phyloP scores from a whole-genome alignment of 768 basidiomycete species.

The Leccinum disarticulatum region DNA sequence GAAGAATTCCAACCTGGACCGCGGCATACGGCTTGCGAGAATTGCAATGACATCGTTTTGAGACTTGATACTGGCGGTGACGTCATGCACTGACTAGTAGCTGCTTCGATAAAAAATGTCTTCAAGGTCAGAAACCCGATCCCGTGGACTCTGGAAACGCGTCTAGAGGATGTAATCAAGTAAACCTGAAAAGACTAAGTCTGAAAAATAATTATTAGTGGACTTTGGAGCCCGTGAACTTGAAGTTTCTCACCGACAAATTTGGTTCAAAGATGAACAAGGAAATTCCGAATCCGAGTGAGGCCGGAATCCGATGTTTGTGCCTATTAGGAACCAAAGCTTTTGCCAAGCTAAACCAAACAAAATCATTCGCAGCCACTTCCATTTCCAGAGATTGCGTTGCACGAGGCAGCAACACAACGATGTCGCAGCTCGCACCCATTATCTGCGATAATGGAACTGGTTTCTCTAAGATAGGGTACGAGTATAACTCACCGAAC shows the following conservation, averaged over 20 bases:
- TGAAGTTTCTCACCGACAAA: not conserved
- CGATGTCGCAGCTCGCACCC: constrained; percentile 85
- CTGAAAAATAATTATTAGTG: not conserved
- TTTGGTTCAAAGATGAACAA: not conserved
- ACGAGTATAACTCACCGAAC: constrained; percentile 23
- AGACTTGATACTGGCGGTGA: not conserved
- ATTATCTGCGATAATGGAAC: constrained; percentile 99
- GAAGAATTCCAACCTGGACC: constrained; percentile 8
- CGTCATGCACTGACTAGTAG: not conserved
- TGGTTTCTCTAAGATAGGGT: constrained; percentile 97
- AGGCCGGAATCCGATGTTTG: constrained; percentile 18
- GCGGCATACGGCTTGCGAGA: not conserved
- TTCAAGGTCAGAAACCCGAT: not conserved
- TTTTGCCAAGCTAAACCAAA: constrained; percentile 25
- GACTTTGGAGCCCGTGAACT: not conserved
- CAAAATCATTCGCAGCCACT: constrained; percentile 16
- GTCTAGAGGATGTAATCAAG: not conserved
- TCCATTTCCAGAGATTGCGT: constrained; percentile 9
- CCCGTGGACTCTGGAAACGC: not conserved
- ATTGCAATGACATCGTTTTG: not conserved
- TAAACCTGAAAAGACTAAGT: not conserved
- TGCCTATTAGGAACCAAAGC: constrained; percentile 25
- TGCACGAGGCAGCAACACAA: constrained; percentile 9
- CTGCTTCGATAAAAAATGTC: not conserved
- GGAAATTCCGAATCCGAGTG: not conserved